Evolutionary conservation across 2,329 filamentous ascomycete species (phyloP).

Genomic region (Leptodontidium sp.): DNA sequence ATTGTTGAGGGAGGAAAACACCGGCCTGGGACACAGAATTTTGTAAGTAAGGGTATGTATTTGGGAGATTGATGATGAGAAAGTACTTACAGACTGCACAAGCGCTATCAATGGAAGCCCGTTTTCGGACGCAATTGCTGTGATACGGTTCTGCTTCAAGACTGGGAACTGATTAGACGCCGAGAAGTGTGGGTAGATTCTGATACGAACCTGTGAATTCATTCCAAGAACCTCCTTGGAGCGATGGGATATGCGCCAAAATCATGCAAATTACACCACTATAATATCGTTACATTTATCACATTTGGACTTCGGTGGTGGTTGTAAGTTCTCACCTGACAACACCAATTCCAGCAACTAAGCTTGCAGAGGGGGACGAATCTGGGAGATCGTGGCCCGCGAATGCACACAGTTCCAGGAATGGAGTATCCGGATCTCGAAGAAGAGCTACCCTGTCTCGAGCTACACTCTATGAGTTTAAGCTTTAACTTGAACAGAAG

Average conservation of each 20-base stretch:
- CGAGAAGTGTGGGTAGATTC: background rate
- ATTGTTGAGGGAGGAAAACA: constrained; percentile 54
- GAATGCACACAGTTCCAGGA: constrained; percentile 51
- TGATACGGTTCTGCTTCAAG: constrained; percentile 50
- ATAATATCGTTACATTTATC: background rate
- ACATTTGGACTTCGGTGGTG: background rate
- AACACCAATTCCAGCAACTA: constrained; percentile 51
- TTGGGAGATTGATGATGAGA: background rate
- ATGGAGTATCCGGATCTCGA: constrained; percentile 50
- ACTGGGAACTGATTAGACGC: constrained; percentile 34
- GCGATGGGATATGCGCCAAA: constrained; percentile 53
- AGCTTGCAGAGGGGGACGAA: constrained; percentile 49
- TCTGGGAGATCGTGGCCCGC: constrained; percentile 48
- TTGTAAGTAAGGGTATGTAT: background rate
- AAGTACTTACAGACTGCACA: constrained; percentile 48
- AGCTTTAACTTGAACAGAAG: background rate
- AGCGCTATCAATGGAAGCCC: constrained; percentile 51
- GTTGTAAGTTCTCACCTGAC: constrained; percentile 39
- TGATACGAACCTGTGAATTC: constrained; percentile 46
- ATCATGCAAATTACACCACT: constrained; percentile 50
- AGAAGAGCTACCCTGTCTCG: constrained; percentile 50
- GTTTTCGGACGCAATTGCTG: constrained; percentile 51
- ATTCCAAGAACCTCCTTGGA: constrained; percentile 55
- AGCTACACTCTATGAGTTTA: constrained; percentile 39
- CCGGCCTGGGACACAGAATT: constrained; percentile 43